phyloP scores from a whole-genome alignment of 140 eudicot genomes.

The Anethum foeniculum region DNA sequence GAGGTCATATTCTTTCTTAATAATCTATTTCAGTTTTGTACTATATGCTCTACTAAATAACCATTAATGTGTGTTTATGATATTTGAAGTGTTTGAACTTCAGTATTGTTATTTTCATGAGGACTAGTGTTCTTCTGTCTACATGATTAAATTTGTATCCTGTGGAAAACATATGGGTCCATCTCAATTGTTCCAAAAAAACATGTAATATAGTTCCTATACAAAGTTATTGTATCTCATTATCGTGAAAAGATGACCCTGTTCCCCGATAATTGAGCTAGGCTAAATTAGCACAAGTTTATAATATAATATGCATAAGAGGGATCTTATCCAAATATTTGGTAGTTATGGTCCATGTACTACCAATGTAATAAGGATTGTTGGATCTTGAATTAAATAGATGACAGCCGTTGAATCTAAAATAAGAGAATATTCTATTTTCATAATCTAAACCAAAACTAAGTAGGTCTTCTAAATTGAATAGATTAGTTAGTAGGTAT shows the following conservation, averaged over 20 bases:
- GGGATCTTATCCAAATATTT: no score
- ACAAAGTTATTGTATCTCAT: not conserved
- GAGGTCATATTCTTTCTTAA: constrained; percentile 47
- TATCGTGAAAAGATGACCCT: not conserved
- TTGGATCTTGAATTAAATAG: no score
- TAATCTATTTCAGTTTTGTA: not conserved
- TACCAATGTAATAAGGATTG: no score
- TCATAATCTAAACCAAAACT: no score
- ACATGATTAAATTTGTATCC: not conserved
- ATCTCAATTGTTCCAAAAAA: not conserved
- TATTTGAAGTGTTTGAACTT: not conserved
- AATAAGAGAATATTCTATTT: no score
- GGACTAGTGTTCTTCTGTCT: not conserved
- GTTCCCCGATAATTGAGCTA: not conserved
- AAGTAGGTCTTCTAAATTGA: no score
- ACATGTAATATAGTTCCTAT: not conserved
- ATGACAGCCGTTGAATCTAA: no score
- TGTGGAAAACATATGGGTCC: not conserved
- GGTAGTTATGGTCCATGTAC: no score
- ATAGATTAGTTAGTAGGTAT: no score
- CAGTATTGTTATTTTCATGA: not conserved
- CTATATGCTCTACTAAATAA: not conserved
- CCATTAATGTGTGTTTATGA: not conserved
- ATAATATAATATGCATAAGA: not conserved
- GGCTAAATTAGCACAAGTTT: not conserved